Percentiles rank a stretch among this genome's conserved stretches.
Conservation (phyloP, 2,329 filamentous ascomycete genomes). For the Arthrobotrys iridis region DNA sequence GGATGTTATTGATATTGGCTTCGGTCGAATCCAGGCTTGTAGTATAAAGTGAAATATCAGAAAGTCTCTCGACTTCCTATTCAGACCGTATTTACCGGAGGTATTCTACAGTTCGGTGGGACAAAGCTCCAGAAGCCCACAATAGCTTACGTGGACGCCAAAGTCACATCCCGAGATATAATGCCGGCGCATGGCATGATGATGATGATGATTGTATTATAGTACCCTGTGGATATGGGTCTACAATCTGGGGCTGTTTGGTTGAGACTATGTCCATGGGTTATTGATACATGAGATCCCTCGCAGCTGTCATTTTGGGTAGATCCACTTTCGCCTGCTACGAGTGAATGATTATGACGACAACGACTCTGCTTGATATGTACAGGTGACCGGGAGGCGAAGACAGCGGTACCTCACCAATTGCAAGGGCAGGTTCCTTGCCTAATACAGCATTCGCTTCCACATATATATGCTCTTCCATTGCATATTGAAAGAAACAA, state of each 20-base stretch:
- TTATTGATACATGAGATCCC: neutral
- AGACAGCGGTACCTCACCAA: neutral
- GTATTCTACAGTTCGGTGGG: neutral
- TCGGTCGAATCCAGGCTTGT: neutral
- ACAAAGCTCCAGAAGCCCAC: neutral
- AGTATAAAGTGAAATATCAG: constrained; percentile 1
- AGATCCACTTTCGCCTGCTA: neutral
- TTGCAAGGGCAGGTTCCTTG: neutral
- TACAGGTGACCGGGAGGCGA: constrained; percentile 6
- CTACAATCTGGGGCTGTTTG: neutral
- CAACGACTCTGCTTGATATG: neutral
- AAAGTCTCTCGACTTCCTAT: constrained; percentile 1
- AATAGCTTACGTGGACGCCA: constrained; percentile 2
- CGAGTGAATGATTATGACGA: constrained; percentile 1
- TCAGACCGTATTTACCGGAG: constrained; percentile 1
- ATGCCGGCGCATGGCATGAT: neutral
- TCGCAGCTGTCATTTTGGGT: constrained; percentile 29
- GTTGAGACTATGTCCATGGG: neutral
- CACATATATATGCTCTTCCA: neutral
- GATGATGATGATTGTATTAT: too few relatives aligned
- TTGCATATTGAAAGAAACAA: constrained; percentile 8
- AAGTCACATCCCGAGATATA: neutral
- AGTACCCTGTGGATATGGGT: neutral
- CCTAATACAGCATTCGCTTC: constrained; percentile 4
- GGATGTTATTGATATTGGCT: neutral